phyloP scores from a whole-genome alignment of 768 basidiomycete genomes.

The Favolaschia claudopus region DNA sequence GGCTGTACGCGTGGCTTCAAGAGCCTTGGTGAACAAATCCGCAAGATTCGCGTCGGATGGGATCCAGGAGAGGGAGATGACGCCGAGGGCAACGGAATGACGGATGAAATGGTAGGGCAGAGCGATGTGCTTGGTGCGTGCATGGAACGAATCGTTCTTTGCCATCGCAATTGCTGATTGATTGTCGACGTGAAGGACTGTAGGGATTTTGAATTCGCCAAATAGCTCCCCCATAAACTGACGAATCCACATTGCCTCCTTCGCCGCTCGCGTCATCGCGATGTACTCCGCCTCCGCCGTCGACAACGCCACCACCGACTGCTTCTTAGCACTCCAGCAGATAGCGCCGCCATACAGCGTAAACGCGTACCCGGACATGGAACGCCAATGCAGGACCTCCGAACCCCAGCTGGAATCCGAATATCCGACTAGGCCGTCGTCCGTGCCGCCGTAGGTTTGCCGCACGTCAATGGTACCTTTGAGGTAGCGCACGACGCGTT shows the following conservation, averaged over 20 bases:
- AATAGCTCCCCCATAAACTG: constrained; percentile 28
- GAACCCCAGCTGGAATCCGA: constrained; percentile 22
- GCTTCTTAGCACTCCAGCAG: constrained; percentile 42
- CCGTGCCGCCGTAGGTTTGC: constrained; percentile 21
- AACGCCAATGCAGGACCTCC: constrained; percentile 14
- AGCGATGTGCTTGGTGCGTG: constrained; percentile 39
- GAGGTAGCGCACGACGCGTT: constrained; percentile 45
- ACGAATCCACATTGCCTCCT: constrained; percentile 34
- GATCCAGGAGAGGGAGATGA: constrained; percentile 16
- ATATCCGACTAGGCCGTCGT: constrained; percentile 20
- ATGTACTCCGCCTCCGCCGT: constrained; percentile 48
- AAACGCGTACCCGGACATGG: constrained; percentile 41
- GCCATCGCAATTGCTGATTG: constrained; percentile 25
- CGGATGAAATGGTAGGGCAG: constrained; percentile 36
- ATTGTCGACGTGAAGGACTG: constrained; percentile 27
- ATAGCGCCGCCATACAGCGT: constrained; percentile 37
- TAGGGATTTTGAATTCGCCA: constrained; percentile 4
- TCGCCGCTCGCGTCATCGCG: constrained; percentile 28
- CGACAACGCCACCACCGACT: constrained; percentile 41
- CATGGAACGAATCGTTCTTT: constrained; percentile 29
- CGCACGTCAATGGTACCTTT: constrained; percentile 19
- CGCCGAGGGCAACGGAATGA: constrained; percentile 39
- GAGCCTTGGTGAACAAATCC: constrained; percentile 39
- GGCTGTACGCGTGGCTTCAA: constrained; percentile 14
- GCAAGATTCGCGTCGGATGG: constrained; percentile 35